phyloP scores from a whole-genome alignment of 495 filamentous ascomycete species.

The Aspergillus avenaceus region DNA sequence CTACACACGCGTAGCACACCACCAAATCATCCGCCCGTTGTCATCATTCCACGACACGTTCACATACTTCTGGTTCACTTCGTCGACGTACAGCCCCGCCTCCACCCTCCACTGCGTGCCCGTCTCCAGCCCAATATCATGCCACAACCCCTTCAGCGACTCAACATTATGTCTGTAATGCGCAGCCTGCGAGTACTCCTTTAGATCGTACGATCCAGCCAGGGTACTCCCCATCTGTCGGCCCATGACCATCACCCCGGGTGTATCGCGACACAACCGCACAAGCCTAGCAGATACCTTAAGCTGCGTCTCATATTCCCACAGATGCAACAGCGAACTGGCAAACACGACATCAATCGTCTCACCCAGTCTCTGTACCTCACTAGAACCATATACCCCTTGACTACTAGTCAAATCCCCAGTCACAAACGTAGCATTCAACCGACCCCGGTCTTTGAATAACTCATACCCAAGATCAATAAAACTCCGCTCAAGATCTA shows the following conservation, averaged over 20 bases:
- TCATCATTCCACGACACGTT: constrained; percentile 9
- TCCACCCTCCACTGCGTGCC: constrained; percentile 38
- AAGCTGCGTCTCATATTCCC: constrained; percentile 35
- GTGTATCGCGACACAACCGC: constrained; percentile 25
- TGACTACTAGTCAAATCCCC: constrained; percentile 28
- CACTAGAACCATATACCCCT: neutral
- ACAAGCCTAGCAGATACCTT: constrained; percentile 29
- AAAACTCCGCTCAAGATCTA: constrained; percentile 45
- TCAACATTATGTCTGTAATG: constrained; percentile 38
- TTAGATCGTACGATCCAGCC: constrained; percentile 19
- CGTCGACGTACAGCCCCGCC: constrained; percentile 11
- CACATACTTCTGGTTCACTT: constrained; percentile 10
- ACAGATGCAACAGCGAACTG: constrained; percentile 43
- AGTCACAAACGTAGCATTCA: constrained; percentile 17
- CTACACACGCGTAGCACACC: constrained; percentile 19
- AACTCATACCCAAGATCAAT: constrained; percentile 49
- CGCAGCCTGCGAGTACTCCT: constrained; percentile 6
- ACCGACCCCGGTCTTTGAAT: constrained; percentile 40
- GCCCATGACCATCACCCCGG: constrained; percentile 36
- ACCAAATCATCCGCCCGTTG: constrained; percentile 16
- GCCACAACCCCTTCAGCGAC: constrained; percentile 43
- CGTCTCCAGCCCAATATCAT: constrained; percentile 36
- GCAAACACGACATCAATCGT: constrained; percentile 38
- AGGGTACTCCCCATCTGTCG: constrained; percentile 37
- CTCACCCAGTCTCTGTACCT: constrained; percentile 17